A percentile compares a stretch with the other conserved stretches of the same genome.
phyloP scores from a whole-genome alignment of 2,329 filamentous ascomycete species.

The Lachnellula suecica region DNA sequence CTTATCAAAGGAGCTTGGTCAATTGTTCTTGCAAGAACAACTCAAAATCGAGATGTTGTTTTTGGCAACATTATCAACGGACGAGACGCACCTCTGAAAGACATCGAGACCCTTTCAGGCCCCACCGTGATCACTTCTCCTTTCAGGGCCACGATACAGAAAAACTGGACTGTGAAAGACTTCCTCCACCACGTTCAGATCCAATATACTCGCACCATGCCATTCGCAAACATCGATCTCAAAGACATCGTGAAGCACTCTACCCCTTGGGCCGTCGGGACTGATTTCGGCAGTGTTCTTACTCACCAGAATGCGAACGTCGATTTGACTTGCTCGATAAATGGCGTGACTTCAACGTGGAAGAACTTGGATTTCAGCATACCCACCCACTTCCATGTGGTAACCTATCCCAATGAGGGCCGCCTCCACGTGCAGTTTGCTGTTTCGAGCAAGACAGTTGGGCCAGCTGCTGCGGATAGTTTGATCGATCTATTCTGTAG shows the following conservation, averaged over 20 bases:
- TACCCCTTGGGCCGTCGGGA: background rate
- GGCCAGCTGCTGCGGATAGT: background rate
- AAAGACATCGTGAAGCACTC: background rate
- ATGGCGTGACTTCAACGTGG: background rate
- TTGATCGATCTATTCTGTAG: background rate
- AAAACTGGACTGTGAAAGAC: background rate
- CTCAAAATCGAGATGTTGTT: constrained; percentile 45
- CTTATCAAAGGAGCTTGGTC: constrained; percentile 53
- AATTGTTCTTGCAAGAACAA: constrained; percentile 48
- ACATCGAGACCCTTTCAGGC: constrained; percentile 40
- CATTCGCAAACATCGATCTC: background rate
- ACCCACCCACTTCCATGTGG: background rate
- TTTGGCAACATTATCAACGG: constrained; percentile 56
- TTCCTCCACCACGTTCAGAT: background rate
- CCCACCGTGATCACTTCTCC: constrained; percentile 43
- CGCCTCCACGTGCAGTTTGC: background rate
- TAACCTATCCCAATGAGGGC: background rate
- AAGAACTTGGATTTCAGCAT: background rate
- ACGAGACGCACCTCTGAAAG: constrained; percentile 43
- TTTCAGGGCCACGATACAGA: constrained; percentile 26
- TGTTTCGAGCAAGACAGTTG: background rate
- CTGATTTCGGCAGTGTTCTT: background rate
- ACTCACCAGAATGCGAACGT: background rate
- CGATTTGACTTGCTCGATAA: background rate
- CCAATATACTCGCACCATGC: background rate